A percentile compares a stretch with the other conserved stretches of the same genome.
Evolutionary conservation across 1,284 basidiomycete species (phyloP).

Genomic region (Sutorius eximius): DNA sequence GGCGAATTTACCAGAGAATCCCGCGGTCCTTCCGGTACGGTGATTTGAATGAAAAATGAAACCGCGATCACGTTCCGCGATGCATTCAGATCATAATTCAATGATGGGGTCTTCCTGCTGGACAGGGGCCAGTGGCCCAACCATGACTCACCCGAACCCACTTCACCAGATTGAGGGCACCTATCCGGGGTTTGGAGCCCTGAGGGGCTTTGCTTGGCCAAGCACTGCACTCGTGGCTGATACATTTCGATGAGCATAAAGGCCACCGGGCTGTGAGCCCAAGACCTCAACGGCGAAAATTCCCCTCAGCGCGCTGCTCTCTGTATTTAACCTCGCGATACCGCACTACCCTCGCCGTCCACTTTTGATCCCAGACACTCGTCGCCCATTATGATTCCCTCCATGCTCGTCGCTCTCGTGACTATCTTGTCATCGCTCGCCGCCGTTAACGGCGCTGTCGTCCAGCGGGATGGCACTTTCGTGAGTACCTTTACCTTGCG

Average conservation of each 20-base stretch:
- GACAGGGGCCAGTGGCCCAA: not conserved
- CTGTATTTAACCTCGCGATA: not conserved
- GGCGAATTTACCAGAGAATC: not conserved
- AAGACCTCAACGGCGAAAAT: not conserved
- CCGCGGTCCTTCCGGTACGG: not conserved
- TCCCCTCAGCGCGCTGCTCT: not conserved
- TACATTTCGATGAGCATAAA: slow-evolving; percentile 20
- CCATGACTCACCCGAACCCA: not conserved
- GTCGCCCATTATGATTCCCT: slow-evolving; percentile 15
- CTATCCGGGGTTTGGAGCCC: not conserved
- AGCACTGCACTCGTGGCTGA: slow-evolving; percentile 10
- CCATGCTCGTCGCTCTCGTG: slow-evolving; percentile 13
- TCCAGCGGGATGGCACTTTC: slow-evolving; percentile 17
- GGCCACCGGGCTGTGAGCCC: not conserved
- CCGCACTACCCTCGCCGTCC: not conserved
- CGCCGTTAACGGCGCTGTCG: slow-evolving; percentile 11
- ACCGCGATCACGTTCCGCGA: slow-evolving; percentile 3
- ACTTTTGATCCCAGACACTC: fast-evolving
- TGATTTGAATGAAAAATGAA: not conserved
- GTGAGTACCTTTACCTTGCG: slow-evolving; percentile 5
- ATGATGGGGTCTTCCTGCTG: not conserved
- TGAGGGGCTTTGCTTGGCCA: not conserved
- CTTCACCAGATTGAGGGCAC: not conserved
- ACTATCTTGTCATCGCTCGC: slow-evolving; percentile 15
- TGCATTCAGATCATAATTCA: not conserved